Conservation (phyloP, 306 rosid genomes). For the Cotoneaster glaucophyllus region DNA sequence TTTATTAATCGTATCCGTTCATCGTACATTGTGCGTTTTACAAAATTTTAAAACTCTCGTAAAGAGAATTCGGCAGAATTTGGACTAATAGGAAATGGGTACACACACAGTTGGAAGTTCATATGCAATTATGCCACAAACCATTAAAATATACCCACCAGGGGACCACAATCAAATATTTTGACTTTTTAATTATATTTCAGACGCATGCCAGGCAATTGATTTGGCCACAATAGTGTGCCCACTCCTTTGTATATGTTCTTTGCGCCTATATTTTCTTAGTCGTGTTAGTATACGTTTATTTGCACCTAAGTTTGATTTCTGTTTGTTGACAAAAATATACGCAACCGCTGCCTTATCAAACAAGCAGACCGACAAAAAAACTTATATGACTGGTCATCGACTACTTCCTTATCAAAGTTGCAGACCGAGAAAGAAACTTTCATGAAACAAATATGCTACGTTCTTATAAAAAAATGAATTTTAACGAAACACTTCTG, state of each 20-base stretch:
- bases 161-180: neutral
- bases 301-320: neutral
- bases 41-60: rapidly evolving
- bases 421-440: too few relatives aligned
- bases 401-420: too few relatives aligned
- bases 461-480: too few relatives aligned
- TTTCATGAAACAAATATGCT: too few relatives aligned
- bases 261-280: neutral
- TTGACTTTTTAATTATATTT: neutral
- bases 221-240: neutral
- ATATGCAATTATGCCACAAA: neutral
- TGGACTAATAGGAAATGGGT: neutral
- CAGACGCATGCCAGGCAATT: neutral
- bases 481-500: too few relatives aligned
- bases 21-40: too few relatives aligned
- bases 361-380: too few relatives aligned
- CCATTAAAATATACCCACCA: neutral
- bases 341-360: too few relatives aligned
- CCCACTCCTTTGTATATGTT: neutral
- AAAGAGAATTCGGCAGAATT: rapidly evolving
- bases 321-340: too few relatives aligned
- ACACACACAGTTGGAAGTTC: neutral
- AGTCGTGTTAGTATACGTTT: neutral
- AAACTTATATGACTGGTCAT: too few relatives aligned
- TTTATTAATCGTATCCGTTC: too few relatives aligned